Evolutionary conservation across 1,139 yeast species (phyloP), one percentile per base, ranked within the genome.

Genomic region (Saccharomyces hybrid): DNA sequence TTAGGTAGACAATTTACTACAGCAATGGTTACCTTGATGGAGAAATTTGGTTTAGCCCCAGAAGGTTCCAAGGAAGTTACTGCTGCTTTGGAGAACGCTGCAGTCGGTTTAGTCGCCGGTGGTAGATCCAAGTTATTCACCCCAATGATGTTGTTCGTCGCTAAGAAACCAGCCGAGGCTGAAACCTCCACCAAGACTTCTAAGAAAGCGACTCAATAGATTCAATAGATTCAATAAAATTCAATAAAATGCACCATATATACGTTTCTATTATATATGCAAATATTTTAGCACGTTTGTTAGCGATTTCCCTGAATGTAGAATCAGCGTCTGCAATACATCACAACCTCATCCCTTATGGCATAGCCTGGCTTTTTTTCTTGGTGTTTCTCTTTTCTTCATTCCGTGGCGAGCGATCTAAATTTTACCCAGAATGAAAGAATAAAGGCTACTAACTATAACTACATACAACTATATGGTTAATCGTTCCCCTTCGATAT

Each of bases 111-210:
- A 70, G 97, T 91, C 58, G 88, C 83, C 58, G 99, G 99, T 74
- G 99, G 97, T 72, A 80, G 79, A 73, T 80, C 85, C 72, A 85
- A 86, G 68, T 78, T 91, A 64, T 91, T 91, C 75, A 90, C 97
- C 50, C 98, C 98, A 69, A 91, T 91, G 98, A 86, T 88, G 93
- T 79, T 91, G 71, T 91, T 84, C 71, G 80, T 91, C 63, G 89
- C 81, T 66, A 86, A 81, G 76, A 90, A 90, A 76, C 97, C 97
- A 53, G 53, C 54, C 44, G 47, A 54, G 19, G 47, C 50, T 24
- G 48, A 51, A 47, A 24, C 34, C 12, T 11, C 44, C 26, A 2
- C 44, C n/a, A 9, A 19, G 12, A 16, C 44, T 19, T 38, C 44
- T 16, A 11, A 38, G 21, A 19, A 38, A 11, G 44, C 24, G 7